phyloP scores from a whole-genome alignment of 192 early-diverging fungal species.

The Umbelopsis sp. region DNA sequence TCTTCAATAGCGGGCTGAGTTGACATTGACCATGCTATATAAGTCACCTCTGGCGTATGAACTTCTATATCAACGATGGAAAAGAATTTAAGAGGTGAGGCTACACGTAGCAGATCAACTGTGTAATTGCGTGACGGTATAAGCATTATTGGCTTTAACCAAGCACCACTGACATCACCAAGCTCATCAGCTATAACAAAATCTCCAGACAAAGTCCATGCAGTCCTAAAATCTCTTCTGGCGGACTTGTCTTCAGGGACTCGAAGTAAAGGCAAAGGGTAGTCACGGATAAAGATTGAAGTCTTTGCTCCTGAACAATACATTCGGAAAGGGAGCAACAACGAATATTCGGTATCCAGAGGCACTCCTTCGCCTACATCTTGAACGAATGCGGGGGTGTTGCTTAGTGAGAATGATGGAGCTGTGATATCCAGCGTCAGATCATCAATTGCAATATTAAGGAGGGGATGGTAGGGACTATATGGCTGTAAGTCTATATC shows the following conservation, averaged over 20 bases:
- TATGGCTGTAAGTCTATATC: constrained; percentile 2
- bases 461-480: constrained; percentile 25
- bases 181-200: constrained; percentile 44
- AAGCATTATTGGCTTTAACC: constrained; percentile 11
- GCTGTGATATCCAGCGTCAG: constrained; percentile 7
- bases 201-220: constrained; percentile 34
- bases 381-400: constrained; percentile 33
- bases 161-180: constrained; percentile 23
- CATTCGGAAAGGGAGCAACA: constrained; percentile 38
- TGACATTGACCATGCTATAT: constrained; percentile 36
- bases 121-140: constrained; percentile 22
- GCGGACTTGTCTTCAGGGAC: constrained; percentile 25
- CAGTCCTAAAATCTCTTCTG: background rate
- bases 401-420: constrained; percentile 17
- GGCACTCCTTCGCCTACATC: constrained; percentile 39
- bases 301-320: constrained; percentile 35
- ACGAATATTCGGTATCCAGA: constrained; percentile 33
- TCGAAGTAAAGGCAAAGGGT: constrained; percentile 39
- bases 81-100: constrained; percentile 42
- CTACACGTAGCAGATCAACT: constrained; percentile 20
- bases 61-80: constrained; percentile 35
- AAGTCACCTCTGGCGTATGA: constrained; percentile 16
- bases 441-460: constrained; percentile 24
- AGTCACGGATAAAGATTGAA: constrained; percentile 36
- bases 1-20: constrained; percentile 39